Evolutionary conservation across 768 basidiomycete genomes (phyloP), one percentile per base, ranked within the genome.

Genomic region (Kwoniella botswanensis): DNA sequence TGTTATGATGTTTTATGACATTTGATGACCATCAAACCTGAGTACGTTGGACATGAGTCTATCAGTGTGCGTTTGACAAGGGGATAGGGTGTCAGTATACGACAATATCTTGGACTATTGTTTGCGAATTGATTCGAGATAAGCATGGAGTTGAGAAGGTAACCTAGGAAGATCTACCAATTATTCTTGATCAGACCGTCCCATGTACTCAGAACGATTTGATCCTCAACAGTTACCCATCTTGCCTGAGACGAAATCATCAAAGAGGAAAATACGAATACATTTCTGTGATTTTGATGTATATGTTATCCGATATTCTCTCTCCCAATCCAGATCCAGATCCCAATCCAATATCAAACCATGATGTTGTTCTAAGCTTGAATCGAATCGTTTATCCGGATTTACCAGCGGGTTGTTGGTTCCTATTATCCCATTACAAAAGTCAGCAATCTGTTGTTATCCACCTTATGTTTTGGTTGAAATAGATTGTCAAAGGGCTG

Each of bases 351-450:
- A 17, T 15, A 15, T 43, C 57, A 21, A 58, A 58, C 15, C 59
- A 42, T 41, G 15, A 61, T 61, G 7, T 61, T 61, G 59, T 61
- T 61, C 42, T 61, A 43, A 35, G 15, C 41, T 58, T 12, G 24
- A 41, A 13, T 61, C 43, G 59, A 61, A 50, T 61, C 64, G 74
- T 68, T 76, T 82, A 83, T 67, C 82, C 82, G 57, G 82, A 83
- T 79, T 83, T 83, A 71, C 82, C 82, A 63, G 78, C 77, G 68
- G 82, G 81, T 65, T 82, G 79, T 57, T 71, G 74, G 82, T 83
- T 83, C 81, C 82, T 83, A 72, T 71, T 29, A 17, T 57, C 4
- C 15, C 42, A 70, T 5, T 10, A 50, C 29, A 67, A 22, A 21
- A 9, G 63, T 74, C 70, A 76, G 70, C 73, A 21, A 46, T 41